A percentile compares a stretch with the other conserved stretches of the same genome.
phyloP scores from a whole-genome alignment of 2,329 filamentous ascomycete species.

The Sporothrix mexicana region DNA sequence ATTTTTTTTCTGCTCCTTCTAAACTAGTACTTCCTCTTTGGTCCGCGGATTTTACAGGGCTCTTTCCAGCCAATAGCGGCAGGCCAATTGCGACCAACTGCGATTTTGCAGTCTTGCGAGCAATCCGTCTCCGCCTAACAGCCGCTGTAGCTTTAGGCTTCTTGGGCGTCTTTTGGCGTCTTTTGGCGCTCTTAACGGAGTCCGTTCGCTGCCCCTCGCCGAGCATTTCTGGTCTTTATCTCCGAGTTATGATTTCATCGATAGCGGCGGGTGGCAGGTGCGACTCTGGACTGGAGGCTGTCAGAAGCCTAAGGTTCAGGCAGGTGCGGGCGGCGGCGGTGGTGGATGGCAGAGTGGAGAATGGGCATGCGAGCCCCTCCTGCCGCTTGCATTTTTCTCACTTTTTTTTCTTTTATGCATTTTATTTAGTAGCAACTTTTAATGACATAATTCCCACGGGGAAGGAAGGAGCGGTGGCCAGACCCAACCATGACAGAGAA shows the following conservation, averaged over 20 bases:
- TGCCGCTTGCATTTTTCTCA: neutral
- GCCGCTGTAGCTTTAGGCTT: constrained; percentile 25
- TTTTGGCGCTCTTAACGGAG: constrained; percentile 6
- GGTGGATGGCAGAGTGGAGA: neutral
- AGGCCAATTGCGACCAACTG: constrained; percentile 16
- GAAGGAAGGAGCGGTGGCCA: constrained; percentile 30
- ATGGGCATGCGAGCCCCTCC: constrained; percentile 19
- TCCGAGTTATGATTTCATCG: constrained; percentile 25
- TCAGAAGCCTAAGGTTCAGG: neutral
- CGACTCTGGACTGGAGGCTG: no score
- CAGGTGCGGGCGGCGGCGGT: neutral
- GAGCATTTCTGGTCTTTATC: constrained; percentile 20
- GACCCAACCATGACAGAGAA: constrained; percentile 7
- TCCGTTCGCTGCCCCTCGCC: neutral
- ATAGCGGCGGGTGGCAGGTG: neutral
- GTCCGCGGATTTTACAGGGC: constrained; percentile 30
- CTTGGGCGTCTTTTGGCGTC: neutral
- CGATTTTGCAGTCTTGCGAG: no score
- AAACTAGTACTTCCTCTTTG: constrained; percentile 2
- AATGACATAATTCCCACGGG: constrained; percentile 19
- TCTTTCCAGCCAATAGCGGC: constrained; percentile 25
- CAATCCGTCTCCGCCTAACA: neutral
- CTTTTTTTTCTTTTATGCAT: constrained; percentile 11
- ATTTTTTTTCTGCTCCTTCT: constrained; percentile 11
- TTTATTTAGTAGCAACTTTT: constrained; percentile 12